Base-by-base conservation (phyloP, 192 early-diverging fungal genomes). In the Coemansia sp. region DNA sequence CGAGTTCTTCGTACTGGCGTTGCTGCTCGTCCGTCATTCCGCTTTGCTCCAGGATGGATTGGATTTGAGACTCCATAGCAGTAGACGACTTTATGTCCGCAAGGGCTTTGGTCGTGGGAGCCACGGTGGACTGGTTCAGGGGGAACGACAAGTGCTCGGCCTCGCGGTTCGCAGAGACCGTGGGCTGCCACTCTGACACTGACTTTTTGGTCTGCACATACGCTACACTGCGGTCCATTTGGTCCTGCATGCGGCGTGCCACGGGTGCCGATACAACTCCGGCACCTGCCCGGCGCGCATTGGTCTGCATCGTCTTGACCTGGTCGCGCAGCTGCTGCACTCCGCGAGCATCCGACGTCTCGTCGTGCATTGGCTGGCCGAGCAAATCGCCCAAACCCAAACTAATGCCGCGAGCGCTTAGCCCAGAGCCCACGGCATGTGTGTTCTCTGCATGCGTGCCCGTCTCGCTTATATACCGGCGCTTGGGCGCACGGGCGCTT, bases 181-280 rank as follows among this genome's bases (percentile, higher is more conserved):
- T 78, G 15, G 87, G 73, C 44, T 89, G 79, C 97, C 97, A 98
- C 63, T 93, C 91, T 4, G 82, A 73, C 10, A 98, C 74, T 10
- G 89, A 86, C 60, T 91, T 89, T 55, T 92, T 93, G 31, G 91
- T 76, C 70, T 90, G 80, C n/a, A 85, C 77, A 54, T 91, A 94
- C 3, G 95, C 97, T 15, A 86, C 97, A 50, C 87, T 67, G 37
- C 97, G 90, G 61, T 93, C 89, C 58, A 93, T 70, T 25, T 88
- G 86, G 62, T 96, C 93, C 71, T 95, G 91, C 44, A 92, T 74
- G 38, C 92, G 85, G 60, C 86, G 84, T 20, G 93, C 88, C 24
- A 98, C 63, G 5, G 95, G 95, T 0, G 92, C 93, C 12, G 84
- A 64, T 6, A 93, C 81, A 4, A 81, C 79, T 9, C 73, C 73